Base-by-base conservation (phyloP, 495 filamentous ascomycete genomes). In the Hypoxylon perforatum region DNA sequence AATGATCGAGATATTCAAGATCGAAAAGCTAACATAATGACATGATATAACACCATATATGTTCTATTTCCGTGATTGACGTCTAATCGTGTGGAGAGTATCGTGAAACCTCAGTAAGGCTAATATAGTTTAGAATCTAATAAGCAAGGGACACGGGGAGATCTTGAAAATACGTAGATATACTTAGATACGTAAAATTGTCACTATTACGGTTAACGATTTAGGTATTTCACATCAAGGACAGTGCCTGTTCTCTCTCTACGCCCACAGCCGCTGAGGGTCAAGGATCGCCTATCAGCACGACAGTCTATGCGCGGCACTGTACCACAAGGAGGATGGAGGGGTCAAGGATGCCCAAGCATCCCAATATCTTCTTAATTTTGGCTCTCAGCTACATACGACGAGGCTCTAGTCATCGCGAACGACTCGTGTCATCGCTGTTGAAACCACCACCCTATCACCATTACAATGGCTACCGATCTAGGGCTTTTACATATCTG, bases 211-310 rank as follows among this genome's bases (percentile, higher is more conserved):
- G 7, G 7, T 28, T 3, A 28, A 28, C 25, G 3, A n/a, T n/a
- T n/a, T n/a, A 28, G 7, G 3, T 33, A 33, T 33, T 33, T 33
- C 7, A 33, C 30, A 33, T 10, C 3, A 10, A 10, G 30, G 52
- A 42, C 44, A 23, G 45, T 33, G 44, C 28, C 33, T 56, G 45
- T 17, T 50, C 52, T 57, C 57, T 50, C 52, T 57, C 57, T 18
- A 51, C 41, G 42, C 53, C 45, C 52, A 45, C 50, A 19, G 30
- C 58, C 15, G 33, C 19, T 47, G 25, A 47, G n/a, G 14, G 36
- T 18, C 15, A 21, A 46, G 25, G 45, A 25, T 50, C 42, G 42
- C 23, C 44, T 45, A 23, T 35, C 23, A 35, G 25, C 28, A 35
- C 8, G 4, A 18, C 47, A 50, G 47, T 25, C 18, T 18, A 10